A percentile compares a stretch with the other conserved stretches of the same genome.
Evolutionary conservation across 768 basidiomycete species (phyloP).

Genomic region (Termitomyces sp.): DNA sequence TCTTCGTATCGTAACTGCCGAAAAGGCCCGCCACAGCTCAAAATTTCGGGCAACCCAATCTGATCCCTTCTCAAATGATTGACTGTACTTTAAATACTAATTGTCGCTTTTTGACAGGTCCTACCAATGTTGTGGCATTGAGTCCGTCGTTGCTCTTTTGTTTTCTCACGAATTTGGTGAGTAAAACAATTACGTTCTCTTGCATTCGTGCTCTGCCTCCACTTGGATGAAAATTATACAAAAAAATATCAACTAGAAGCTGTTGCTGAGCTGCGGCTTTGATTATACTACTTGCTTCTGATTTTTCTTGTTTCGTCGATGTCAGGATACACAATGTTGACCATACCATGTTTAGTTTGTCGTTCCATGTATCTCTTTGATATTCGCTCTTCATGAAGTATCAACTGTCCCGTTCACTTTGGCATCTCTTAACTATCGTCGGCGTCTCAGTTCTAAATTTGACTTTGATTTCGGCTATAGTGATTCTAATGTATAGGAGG

Average conservation of each 20-base stretch:
- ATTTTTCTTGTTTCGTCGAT: constrained; percentile 10
- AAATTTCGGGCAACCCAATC: constrained; percentile 73
- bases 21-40: constrained; percentile 96
- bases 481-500: too few relatives aligned
- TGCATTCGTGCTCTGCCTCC: background rate
- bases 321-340: constrained; percentile 6
- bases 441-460: too few relatives aligned
- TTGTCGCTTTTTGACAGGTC: constrained; percentile 6
- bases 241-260: constrained; percentile 59
- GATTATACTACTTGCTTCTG: constrained; percentile 43
- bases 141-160: too few relatives aligned
- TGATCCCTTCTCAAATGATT: constrained; percentile 34
- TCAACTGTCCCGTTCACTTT: background rate
- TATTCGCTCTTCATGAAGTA: background rate
- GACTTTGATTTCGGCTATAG: too few relatives aligned
- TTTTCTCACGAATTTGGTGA: background rate
- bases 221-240: background rate
- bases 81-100: background rate
- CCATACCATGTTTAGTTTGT: constrained; percentile 3
- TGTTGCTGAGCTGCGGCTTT: constrained; percentile 76
- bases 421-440: too few relatives aligned
- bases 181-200: background rate
- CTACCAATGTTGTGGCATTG: background rate
- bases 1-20: constrained; percentile 83
- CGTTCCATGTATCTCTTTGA: background rate